Percentiles rank a stretch among this genome's conserved stretches.
Conservation (phyloP, 805 yeast species). For the Metschnikowia drakensbergensis region DNA sequence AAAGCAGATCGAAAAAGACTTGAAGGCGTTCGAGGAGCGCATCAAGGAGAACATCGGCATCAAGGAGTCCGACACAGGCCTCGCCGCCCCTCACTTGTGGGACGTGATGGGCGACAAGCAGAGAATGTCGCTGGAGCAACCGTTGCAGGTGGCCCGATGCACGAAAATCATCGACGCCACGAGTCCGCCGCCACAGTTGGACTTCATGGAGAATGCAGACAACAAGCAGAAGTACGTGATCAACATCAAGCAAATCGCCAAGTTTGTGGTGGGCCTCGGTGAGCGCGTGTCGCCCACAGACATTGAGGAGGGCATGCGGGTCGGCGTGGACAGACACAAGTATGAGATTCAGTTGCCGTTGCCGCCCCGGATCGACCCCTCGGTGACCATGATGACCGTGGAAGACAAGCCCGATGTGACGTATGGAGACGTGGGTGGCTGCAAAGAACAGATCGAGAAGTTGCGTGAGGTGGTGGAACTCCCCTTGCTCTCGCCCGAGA, state of each 20-base stretch:
- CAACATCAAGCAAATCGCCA: constrained; percentile 96
- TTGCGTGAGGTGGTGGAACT: constrained; percentile 23
- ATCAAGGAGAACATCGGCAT: constrained; percentile 94
- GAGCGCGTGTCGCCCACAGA: constrained; percentile 98
- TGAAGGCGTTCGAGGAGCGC: constrained; percentile 75
- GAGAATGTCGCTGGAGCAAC: constrained; percentile 89
- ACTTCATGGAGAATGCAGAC: constrained; percentile 54
- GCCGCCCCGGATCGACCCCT: constrained; percentile 97
- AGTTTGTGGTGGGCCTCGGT: constrained; percentile 94
- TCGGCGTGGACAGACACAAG: constrained; percentile 96
- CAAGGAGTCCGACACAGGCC: constrained; percentile 96
- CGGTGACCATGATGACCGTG: constrained; percentile 99
- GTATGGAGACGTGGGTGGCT: constrained; percentile 97
- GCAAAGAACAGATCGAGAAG: constrained; percentile 91
- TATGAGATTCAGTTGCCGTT: constrained; percentile 95
- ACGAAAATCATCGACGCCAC: constrained; percentile 85
- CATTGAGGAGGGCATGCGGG: constrained; percentile 99
- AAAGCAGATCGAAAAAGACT: constrained; percentile 81
- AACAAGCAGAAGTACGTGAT: constrained; percentile 91
- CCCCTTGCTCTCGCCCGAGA: constrained; percentile 74
- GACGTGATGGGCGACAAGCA: constrained; percentile 95
- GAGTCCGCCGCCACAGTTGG: constrained; percentile 31
- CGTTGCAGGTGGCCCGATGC: constrained; percentile 97
- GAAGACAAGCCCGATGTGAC: constrained; percentile 99
- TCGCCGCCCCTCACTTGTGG: constrained; percentile 96